Percentiles rank a stretch among this genome's conserved stretches.
Evolutionary conservation across 495 filamentous ascomycete genomes (phyloP).

Genomic region (Tuber indicum): DNA sequence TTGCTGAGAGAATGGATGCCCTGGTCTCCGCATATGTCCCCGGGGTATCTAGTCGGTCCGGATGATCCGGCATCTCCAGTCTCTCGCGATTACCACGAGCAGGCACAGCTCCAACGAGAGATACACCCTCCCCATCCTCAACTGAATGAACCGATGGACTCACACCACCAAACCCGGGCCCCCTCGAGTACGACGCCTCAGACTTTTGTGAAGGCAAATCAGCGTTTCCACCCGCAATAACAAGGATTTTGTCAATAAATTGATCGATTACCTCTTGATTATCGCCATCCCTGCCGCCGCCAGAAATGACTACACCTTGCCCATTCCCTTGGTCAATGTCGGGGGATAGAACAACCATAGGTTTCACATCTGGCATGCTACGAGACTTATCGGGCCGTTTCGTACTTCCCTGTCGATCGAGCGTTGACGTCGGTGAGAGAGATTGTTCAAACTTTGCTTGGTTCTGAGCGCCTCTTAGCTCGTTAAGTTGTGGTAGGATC

Average conservation of each 20-base stretch:
- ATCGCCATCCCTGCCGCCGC: slow-evolving; percentile 42
- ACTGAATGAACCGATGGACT: slow-evolving; percentile 34
- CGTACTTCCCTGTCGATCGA: slow-evolving; percentile 53
- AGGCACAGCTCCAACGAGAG: slow-evolving; percentile 33
- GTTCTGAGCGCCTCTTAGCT: slow-evolving; percentile 81
- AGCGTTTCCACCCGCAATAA: slow-evolving; percentile 37
- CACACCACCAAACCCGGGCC: slow-evolving; percentile 39
- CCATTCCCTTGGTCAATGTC: slow-evolving; percentile 50
- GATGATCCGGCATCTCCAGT: slow-evolving; percentile 37
- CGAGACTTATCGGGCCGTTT: slow-evolving; percentile 50
- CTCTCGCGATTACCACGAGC: slow-evolving; percentile 8
- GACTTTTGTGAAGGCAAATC: slow-evolving; percentile 37
- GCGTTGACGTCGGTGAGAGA: slow-evolving; percentile 24
- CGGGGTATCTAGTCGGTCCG: slow-evolving; percentile 36
- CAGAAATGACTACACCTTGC: slow-evolving; percentile 52
- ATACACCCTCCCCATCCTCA: slow-evolving; percentile 38
- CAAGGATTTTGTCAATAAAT: slow-evolving; percentile 32
- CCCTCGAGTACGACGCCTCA: slow-evolving; percentile 35
- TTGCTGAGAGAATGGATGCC: slow-evolving; percentile 78
- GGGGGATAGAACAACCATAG: slow-evolving; percentile 59
- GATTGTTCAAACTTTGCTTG: slow-evolving; percentile 55
- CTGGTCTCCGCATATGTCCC: slow-evolving; percentile 53
- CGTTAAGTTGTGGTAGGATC: slow-evolving; percentile 85
- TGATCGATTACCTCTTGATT: slow-evolving; percentile 44
- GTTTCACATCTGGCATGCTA: slow-evolving; percentile 65